Conservation (phyloP, 176 grass and related monocot species). For the Lolium rigidum region DNA sequence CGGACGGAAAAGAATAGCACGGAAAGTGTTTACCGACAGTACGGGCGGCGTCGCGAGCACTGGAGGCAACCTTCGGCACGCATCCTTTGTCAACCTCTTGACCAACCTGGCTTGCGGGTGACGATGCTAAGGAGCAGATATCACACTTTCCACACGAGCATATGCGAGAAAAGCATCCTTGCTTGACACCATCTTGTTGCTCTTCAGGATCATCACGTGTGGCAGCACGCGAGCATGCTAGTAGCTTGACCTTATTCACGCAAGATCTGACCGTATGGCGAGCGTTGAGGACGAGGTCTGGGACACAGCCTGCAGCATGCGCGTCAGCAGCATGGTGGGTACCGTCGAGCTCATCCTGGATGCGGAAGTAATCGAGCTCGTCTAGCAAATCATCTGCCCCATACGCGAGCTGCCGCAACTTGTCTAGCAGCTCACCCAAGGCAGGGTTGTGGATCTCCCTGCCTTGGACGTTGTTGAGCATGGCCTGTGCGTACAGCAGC, state of each 20-base stretch:
- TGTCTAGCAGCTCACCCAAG: background rate
- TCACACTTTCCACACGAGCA: background rate
- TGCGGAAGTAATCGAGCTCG: background rate
- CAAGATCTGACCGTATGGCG: too few species aligned
- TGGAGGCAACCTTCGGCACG: too few species aligned
- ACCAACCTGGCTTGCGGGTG: background rate
- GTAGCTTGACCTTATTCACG: background rate
- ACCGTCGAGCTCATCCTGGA: slow-evolving; percentile 28
- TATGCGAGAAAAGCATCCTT: background rate
- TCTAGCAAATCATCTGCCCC: background rate
- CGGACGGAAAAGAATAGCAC: background rate
- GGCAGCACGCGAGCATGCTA: background rate
- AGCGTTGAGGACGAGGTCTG: too few species aligned
- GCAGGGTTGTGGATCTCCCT: background rate
- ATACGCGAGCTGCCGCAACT: background rate
- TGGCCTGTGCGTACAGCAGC: background rate
- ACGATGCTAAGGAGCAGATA: background rate
- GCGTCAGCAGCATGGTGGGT: background rate
- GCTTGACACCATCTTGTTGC: background rate
- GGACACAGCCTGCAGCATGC: background rate
- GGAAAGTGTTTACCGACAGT: background rate
- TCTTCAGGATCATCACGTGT: background rate
- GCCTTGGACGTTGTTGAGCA: background rate
- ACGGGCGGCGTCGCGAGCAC: background rate
- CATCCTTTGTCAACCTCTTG: too few species aligned